Conservation (phyloP, 2,329 filamentous ascomycete genomes). For the Colletotrichum chrysophilum region DNA sequence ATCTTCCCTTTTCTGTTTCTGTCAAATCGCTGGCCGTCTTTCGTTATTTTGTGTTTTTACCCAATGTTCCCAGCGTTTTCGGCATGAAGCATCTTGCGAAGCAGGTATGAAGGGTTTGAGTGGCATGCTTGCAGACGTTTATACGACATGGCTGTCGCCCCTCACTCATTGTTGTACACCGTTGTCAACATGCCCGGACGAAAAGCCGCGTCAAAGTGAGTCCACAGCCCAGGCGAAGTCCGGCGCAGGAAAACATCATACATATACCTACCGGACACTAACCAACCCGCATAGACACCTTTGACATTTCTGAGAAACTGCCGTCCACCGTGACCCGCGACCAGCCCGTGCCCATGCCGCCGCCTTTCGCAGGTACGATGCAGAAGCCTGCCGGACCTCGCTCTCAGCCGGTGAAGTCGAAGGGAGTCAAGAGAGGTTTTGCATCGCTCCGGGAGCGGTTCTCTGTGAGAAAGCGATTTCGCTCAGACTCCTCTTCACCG, state of each 20-base stretch:
- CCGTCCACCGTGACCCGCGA: slow-evolving; percentile 31
- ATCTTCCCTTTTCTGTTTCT: slow-evolving; percentile 1
- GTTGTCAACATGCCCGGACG: slow-evolving; percentile 40
- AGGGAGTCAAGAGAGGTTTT: slow-evolving; percentile 40
- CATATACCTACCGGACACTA: background rate
- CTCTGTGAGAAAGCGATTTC: slow-evolving; percentile 51
- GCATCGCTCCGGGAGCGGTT: slow-evolving; percentile 44
- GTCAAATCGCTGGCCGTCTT: slow-evolving; percentile 21
- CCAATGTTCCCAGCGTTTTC: background rate
- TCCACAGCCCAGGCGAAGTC: slow-evolving; percentile 7
- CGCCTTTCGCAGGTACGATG: slow-evolving; percentile 30
- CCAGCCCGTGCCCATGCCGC: slow-evolving; percentile 34
- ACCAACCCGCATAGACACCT: slow-evolving; percentile 24
- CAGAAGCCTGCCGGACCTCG: slow-evolving; percentile 22
- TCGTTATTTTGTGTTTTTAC: slow-evolving; percentile 9
- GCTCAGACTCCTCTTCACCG: slow-evolving; percentile 46
- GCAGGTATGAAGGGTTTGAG: slow-evolving; percentile 44
- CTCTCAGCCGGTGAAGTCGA: slow-evolving; percentile 33
- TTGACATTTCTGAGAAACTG: slow-evolving; percentile 27
- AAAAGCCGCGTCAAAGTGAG: slow-evolving; percentile 45
- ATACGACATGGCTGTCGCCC: slow-evolving; percentile 52
- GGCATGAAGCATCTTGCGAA: slow-evolving; percentile 16
- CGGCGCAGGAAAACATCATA: background rate
- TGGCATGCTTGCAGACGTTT: slow-evolving; percentile 46
- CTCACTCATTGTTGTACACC: slow-evolving; percentile 51